Evolutionary conservation across 106 monocot genomes (phyloP).

Genomic region (Apostasia shenzhenica): DNA sequence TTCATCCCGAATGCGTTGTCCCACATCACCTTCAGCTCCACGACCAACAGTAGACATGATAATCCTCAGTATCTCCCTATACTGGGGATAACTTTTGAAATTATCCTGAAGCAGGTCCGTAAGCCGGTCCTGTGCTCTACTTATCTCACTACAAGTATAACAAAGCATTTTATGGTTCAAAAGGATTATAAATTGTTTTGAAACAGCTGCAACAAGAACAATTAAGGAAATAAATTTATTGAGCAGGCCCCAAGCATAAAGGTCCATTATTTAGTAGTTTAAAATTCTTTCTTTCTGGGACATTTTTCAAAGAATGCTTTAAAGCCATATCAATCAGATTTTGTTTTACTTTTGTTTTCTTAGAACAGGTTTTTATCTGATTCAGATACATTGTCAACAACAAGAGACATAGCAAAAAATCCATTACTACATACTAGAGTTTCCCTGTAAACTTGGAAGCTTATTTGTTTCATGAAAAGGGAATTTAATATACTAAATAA

Average conservation of each 20-base stretch:
- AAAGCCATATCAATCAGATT: neutral
- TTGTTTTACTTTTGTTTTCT: neutral
- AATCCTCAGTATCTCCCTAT: conserved; percentile 66
- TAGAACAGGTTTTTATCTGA: no score
- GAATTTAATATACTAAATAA: neutral
- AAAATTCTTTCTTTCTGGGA: no score
- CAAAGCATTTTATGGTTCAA: conserved; percentile 3
- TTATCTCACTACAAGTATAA: conserved; percentile 72
- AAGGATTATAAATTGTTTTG: neutral
- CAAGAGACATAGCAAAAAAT: no score
- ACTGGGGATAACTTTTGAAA: conserved; percentile 53
- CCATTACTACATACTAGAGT: no score
- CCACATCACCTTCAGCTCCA: conserved; percentile 98
- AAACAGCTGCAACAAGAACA: neutral
- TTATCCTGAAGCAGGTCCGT: conserved; percentile 61
- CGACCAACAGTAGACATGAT: conserved; percentile 93
- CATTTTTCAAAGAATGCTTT: no score
- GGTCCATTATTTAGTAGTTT: no score
- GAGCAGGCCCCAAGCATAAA: no score
- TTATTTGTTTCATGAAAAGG: no score
- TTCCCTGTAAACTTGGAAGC: no score
- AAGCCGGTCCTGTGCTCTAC: conserved; percentile 92
- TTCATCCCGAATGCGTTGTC: conserved; percentile 96
- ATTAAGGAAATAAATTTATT: no score
- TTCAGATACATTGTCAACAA: no score